phyloP scores from a whole-genome alignment of 495 filamentous ascomycete genomes.

The Penicillium longicatenatum region DNA sequence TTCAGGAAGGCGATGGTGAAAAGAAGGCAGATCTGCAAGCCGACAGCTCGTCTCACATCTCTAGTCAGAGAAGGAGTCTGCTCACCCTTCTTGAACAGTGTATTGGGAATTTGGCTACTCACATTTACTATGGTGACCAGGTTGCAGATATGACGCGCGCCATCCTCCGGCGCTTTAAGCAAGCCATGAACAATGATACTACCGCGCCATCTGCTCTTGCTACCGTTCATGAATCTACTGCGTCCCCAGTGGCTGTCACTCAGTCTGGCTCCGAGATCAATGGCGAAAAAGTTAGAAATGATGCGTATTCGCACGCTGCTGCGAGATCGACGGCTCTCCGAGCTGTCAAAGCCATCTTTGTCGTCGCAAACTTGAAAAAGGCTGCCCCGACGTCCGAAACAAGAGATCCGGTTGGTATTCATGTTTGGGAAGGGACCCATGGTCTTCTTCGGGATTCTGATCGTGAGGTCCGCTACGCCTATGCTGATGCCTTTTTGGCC shows the following conservation, averaged over 20 bases:
- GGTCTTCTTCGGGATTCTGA: slow-evolving; percentile 82
- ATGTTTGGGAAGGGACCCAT: slow-evolving; percentile 89
- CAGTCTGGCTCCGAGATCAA: slow-evolving; percentile 17
- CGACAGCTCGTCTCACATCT: slow-evolving; percentile 33
- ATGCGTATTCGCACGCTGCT: slow-evolving; percentile 67
- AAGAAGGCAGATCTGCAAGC: slow-evolving; percentile 19
- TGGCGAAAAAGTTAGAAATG: slow-evolving; percentile 39
- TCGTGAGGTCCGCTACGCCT: slow-evolving; percentile 74
- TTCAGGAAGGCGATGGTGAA: slow-evolving; percentile 40
- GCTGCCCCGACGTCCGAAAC: slow-evolving; percentile 62
- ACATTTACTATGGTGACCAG: slow-evolving; percentile 93
- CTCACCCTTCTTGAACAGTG: slow-evolving; percentile 69
- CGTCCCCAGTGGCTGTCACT: slow-evolving; percentile 4
- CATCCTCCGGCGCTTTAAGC: slow-evolving; percentile 74
- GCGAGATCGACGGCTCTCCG: slow-evolving; percentile 77
- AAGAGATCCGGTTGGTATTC: slow-evolving; percentile 70
- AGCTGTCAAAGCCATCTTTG: slow-evolving; percentile 76
- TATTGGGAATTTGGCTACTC: slow-evolving; percentile 84
- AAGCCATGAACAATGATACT: slow-evolving; percentile 48
- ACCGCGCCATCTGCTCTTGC: slow-evolving; percentile 35
- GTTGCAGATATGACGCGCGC: slow-evolving; percentile 87
- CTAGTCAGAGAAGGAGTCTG: slow-evolving; percentile 52
- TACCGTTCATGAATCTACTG: slow-evolving; percentile 42
- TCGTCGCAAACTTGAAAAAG: slow-evolving; percentile 71
- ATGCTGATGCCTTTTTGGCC: slow-evolving; percentile 75